Base-by-base conservation (phyloP, 345 rosid genomes). In the Salix caprea region DNA sequence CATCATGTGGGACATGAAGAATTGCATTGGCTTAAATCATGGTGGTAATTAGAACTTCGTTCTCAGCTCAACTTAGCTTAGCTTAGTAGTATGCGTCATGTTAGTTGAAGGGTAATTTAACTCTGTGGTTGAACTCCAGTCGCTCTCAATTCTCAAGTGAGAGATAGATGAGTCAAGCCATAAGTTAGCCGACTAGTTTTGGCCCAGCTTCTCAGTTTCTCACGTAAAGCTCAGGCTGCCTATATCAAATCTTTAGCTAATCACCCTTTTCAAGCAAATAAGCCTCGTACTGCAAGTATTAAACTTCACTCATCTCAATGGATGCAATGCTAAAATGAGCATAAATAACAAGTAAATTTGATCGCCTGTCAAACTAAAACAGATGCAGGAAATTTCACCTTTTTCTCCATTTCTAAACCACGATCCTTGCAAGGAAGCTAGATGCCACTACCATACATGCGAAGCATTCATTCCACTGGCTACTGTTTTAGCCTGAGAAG, bases 31-130 rank as follows among this genome's bases (percentile, higher is more conserved):
- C 72, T 77, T 77, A 28, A 40, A 52, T 2, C 21, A 66, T 76
- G 18, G 72, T 46, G 74, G 74, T 72, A 15, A 84, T 80, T 82
- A 65, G 64, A 66, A 73, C 73, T 67, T 80, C 72, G n/a, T 60
- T 75, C 60, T 75, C 84, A 12, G 16, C 34, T 44, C 39, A 65
- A 24, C 69, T 62, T 7, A 60, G 74, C 76, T 58, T 14, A 36
- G 42, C 65, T 46, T 52, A 44, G 68, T 7, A 30, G 68, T 34
- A 30, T 71, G 19, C 21, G 24, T 54, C 34, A 16, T 70, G 79
- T 76, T 74, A 69, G 77, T 74, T 71, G 73, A 37, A 56, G 4
- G 67, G 28, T n/a, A 28, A 23, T 36, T 50, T 37, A 5, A 23
- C 21, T 54, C 40, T n/a, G 3, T 66, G 42, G 19, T 15, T 23